Evolutionary conservation across 305 asterid species (phyloP).

Genomic region (Coffea humblotiana): DNA sequence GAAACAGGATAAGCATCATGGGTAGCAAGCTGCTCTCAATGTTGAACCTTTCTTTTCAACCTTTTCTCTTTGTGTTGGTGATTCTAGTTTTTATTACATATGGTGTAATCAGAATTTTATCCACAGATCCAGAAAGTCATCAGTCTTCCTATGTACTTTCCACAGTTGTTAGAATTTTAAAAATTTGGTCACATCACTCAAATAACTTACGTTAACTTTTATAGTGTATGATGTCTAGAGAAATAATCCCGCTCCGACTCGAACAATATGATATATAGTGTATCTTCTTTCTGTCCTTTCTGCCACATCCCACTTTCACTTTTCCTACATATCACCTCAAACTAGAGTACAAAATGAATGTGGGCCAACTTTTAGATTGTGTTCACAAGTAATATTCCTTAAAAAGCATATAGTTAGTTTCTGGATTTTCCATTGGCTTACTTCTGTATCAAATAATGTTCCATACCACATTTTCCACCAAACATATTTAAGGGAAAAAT

Average conservation of each 20-base stretch:
- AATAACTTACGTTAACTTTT: background rate
- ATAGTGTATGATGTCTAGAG: background rate
- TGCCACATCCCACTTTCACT: background rate
- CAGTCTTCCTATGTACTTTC: background rate
- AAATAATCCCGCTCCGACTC: background rate
- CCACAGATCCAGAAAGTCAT: background rate
- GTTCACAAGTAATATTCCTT: background rate
- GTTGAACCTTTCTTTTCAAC: background rate
- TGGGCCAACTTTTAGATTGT: background rate
- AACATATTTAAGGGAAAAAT: background rate
- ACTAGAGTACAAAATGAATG: background rate
- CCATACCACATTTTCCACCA: background rate
- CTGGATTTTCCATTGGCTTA: background rate
- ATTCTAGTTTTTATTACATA: background rate
- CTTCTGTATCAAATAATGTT: background rate
- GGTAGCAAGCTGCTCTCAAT: background rate
- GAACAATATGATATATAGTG: background rate
- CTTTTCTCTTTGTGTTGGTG: background rate
- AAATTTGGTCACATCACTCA: background rate
- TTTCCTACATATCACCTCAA: background rate
- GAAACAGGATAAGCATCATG: background rate
- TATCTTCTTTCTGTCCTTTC: background rate
- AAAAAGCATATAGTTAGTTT: background rate
- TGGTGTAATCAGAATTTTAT: background rate
- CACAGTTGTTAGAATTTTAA: background rate